A percentile compares a stretch with the other conserved stretches of the same genome.
Evolutionary conservation across 2,329 filamentous ascomycete genomes (phyloP).

Genomic region (Diaporthe capsici): DNA sequence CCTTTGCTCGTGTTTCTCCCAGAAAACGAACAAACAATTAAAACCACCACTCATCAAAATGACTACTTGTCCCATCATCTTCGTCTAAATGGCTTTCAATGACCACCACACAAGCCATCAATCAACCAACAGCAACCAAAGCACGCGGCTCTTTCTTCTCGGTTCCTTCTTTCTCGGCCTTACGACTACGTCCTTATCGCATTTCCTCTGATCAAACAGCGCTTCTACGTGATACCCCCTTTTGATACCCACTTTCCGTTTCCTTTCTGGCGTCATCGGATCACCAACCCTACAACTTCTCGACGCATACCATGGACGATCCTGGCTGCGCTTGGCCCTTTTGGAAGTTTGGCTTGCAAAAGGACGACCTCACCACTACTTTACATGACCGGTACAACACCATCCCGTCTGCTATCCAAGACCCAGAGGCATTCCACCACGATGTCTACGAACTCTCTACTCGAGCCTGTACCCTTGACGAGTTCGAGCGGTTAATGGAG

Average conservation of each 20-base stretch:
- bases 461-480: slow-evolving; percentile 62
- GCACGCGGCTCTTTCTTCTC: slow-evolving; percentile 46
- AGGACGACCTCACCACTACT: slow-evolving; percentile 69
- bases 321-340: slow-evolving; percentile 67
- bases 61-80: slow-evolving; percentile 3
- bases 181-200: slow-evolving; percentile 41
- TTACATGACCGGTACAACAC: slow-evolving; percentile 74
- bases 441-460: slow-evolving; percentile 72
- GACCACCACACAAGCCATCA: slow-evolving; percentile 45
- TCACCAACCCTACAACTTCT: neutral
- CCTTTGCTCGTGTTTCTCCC: neutral
- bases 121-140: slow-evolving; percentile 42
- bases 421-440: slow-evolving; percentile 73
- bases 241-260: slow-evolving; percentile 38
- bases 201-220: slow-evolving; percentile 36
- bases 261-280: slow-evolving; percentile 25
- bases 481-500: slow-evolving; percentile 69
- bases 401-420: slow-evolving; percentile 67
- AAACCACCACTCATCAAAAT: slow-evolving; percentile 28
- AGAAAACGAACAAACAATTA: neutral
- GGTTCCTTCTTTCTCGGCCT: slow-evolving; percentile 41
- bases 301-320: slow-evolving; percentile 64
- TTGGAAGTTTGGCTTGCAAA: slow-evolving; percentile 75
- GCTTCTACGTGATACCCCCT: slow-evolving; percentile 41
- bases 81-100: slow-evolving; percentile 52